Evolutionary conservation across 2,329 filamentous ascomycete species (phyloP).

Genomic region (Eutypella sp.): DNA sequence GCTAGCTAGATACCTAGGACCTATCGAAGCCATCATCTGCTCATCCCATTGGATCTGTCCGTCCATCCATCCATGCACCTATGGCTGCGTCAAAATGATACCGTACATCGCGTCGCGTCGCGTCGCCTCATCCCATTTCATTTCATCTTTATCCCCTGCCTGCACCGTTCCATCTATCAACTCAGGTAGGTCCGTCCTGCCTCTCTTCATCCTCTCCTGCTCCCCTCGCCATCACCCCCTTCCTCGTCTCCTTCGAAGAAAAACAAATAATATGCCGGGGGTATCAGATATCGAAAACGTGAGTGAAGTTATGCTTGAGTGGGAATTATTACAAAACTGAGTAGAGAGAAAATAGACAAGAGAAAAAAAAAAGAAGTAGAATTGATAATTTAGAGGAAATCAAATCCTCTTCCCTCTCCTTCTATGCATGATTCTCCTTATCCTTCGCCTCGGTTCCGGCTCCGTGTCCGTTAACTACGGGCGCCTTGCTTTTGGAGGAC

Average conservation of each 20-base stretch:
- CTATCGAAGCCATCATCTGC: too few species aligned
- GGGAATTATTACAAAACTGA: neutral
- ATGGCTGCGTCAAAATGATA: neutral
- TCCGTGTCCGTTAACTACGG: too few species aligned
- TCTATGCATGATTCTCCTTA: neutral
- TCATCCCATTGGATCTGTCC: neutral
- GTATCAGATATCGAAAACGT: conserved; percentile 17
- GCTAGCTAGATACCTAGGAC: too few species aligned
- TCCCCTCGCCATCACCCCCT: neutral
- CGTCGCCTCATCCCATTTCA: conserved; percentile 1
- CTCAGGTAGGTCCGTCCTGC: neutral
- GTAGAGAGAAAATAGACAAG: too few species aligned
- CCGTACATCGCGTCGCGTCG: neutral
- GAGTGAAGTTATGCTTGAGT: too few species aligned
- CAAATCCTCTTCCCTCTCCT: neutral
- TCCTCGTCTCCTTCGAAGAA: neutral
- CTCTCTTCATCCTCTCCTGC: neutral
- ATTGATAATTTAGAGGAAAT: neutral
- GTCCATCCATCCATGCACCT: neutral
- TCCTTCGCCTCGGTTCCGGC: too few species aligned
- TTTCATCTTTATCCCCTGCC: conserved; percentile 1
- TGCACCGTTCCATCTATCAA: neutral
- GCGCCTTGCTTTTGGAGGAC: neutral
- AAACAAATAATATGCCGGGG: conserved; percentile 8
- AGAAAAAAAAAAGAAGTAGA: neutral